Evolutionary conservation across 495 filamentous ascomycete genomes (phyloP), one percentile per base, ranked within the genome.

Genomic region (Lepidopterella palustris): DNA sequence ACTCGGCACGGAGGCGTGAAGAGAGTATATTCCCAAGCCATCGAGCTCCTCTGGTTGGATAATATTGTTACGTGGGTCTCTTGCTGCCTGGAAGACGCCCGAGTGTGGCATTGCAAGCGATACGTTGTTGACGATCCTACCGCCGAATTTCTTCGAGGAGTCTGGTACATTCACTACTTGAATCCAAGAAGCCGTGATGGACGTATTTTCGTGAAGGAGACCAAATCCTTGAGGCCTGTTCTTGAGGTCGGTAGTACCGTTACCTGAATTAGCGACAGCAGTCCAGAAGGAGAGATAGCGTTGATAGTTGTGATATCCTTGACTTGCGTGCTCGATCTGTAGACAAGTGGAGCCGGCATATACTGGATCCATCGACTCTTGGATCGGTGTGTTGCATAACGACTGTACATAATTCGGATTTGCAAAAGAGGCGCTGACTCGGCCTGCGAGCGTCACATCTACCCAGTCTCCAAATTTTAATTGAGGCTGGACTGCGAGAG

Each of bases 31-130:
- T 13, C 87, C 87, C 24, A 87, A 76, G 0, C 86, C 85, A 10
- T 68, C 77, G 9, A 85, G 72, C 28, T 86, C 83, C 20, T 77
- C 71, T 0, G 88, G 87, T 62, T 90, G 86, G 40, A 83, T 66
- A 48, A 92, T 87, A 2, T 70, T 64, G 67, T 90, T 92, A 25
- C 59, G 70, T 0, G 72, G 62, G 61, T 88, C 76, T 24, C 74
- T 75, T 0, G 83, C 82, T 2, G 87, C 87, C 21, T 70, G 70
- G 25, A 84, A 79, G 4, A 92, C 73, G 1, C 85, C 84, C 2
- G 81, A 76, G 57, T 90, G 87, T 0, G 87, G 87, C 77, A 90
- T 84, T 1, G 85, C 84, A 62, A 89, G 78, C 0, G 84, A 88
- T 40, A 90, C 80, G 64, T 90, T 90, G 70, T 87, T 84, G 58